phyloP scores from a whole-genome alignment of 169 alveolate species.

The Plasmodium chabaudi region DNA sequence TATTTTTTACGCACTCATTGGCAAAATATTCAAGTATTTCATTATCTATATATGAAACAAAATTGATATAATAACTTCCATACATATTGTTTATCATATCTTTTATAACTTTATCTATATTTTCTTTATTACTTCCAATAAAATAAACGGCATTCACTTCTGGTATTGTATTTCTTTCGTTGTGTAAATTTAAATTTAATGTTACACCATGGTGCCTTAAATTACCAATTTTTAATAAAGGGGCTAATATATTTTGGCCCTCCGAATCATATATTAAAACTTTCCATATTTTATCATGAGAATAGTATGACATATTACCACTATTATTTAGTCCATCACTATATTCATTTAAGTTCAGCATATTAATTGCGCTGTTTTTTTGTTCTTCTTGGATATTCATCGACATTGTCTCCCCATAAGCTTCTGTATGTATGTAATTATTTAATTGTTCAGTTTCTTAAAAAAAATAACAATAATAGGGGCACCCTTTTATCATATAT shows the following conservation, averaged over 20 bases:
- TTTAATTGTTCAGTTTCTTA: too few relatives aligned
- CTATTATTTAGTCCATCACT: conserved; percentile 26
- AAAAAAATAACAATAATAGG: too few relatives aligned
- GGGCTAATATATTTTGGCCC: conserved; percentile 85
- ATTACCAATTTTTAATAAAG: conserved; percentile 87
- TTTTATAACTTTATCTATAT: conserved; percentile 80
- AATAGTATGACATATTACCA: conserved; percentile 78
- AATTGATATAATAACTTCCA: conserved; percentile 87
- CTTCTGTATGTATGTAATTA: too few relatives aligned
- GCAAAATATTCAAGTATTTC: conserved; percentile 85
- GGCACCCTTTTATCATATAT: too few relatives aligned
- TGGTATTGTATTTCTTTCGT: conserved; percentile 85
- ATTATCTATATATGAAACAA: conserved; percentile 86
- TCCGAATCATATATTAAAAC: conserved; percentile 87
- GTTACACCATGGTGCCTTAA: conserved; percentile 91
- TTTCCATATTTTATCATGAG: conserved; percentile 87
- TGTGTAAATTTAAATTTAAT: conserved; percentile 82
- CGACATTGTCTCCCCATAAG: conserved; percentile 20
- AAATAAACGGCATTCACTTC: conserved; percentile 92
- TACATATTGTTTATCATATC: conserved; percentile 88
- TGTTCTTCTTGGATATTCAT: conserved; percentile 72
- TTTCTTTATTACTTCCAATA: conserved; percentile 79
- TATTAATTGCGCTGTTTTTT: conserved; percentile 54
- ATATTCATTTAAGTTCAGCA: conserved; percentile 66
- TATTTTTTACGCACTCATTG: conserved; percentile 84